Conservation (phyloP, 306 rosid species). For the Sindora glabra region DNA sequence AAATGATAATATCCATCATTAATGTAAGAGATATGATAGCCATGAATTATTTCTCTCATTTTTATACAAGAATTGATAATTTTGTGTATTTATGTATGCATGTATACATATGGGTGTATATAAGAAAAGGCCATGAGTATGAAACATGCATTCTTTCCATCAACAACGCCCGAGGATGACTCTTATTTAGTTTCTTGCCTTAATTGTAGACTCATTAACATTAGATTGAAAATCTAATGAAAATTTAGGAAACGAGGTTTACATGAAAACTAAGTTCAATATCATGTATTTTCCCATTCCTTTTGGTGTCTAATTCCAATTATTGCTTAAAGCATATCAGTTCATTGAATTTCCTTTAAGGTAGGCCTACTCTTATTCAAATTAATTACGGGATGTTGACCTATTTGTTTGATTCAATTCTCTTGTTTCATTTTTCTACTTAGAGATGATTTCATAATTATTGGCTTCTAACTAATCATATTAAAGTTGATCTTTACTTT, state of each 20-base stretch:
- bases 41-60: too few species aligned
- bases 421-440: not conserved
- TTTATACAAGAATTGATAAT: too few species aligned
- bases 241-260: too few species aligned
- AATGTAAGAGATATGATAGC: too few species aligned
- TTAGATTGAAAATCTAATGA: too few species aligned
- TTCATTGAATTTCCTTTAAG: not conserved
- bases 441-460: conserved; percentile 4
- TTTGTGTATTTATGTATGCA: too few species aligned
- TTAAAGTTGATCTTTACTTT: not conserved
- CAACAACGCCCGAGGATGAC: too few species aligned
- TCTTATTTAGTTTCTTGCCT: conserved; percentile 8
- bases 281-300: not conserved
- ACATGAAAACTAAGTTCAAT: too few species aligned
- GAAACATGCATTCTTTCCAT: too few species aligned
- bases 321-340: not conserved
- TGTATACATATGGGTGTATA: too few species aligned
- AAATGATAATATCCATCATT: too few species aligned
- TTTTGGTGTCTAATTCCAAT: not conserved
- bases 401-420: conserved; percentile 14
- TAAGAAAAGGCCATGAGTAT: too few species aligned
- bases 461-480: not conserved
- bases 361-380: conserved; percentile 3
- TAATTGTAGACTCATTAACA: not conserved
- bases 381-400: conserved; percentile 23